Conservation (phyloP, 2,329 filamentous ascomycete genomes). For the Ceratocystis eucalypticola region DNA sequence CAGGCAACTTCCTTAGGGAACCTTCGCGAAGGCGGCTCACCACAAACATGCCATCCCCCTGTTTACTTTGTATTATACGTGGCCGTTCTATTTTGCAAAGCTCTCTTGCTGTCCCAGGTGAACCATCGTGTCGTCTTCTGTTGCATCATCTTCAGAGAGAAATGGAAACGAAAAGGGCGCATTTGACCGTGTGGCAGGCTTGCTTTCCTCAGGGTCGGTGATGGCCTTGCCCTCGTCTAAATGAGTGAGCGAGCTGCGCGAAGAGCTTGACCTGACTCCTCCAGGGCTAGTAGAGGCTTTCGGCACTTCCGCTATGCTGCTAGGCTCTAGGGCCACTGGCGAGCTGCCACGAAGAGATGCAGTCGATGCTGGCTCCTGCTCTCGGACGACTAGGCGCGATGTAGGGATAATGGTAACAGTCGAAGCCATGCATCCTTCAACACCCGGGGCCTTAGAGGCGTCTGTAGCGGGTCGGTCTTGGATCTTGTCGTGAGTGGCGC, state of each 20-base stretch:
- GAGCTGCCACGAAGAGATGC: not conserved
- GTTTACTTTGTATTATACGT: not conserved
- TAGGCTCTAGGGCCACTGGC: not conserved
- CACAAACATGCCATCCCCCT: not conserved
- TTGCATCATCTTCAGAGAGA: not conserved
- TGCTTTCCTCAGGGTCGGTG: not conserved
- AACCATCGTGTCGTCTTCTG: not conserved
- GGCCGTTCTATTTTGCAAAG: not conserved
- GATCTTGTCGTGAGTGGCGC: not conserved
- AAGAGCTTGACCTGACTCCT: not conserved
- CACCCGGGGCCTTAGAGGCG: not conserved
- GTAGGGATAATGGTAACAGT: not conserved
- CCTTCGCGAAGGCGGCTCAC: not conserved
- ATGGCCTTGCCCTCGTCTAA: not conserved
- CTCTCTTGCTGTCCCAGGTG: not conserved
- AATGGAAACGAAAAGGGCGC: not conserved
- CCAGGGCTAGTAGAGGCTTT: not conserved
- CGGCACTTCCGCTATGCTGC: not conserved
- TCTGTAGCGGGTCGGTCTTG: not conserved
- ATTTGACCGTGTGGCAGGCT: not conserved
- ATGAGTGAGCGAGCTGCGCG: not conserved
- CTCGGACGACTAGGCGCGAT: not conserved
- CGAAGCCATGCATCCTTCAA: not conserved
- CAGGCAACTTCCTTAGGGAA: not conserved
- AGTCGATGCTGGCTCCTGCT: not conserved